A percentile compares a stretch with the other conserved stretches of the same genome.
Evolutionary conservation across 2,329 filamentous ascomycete genomes (phyloP).

Genomic region (Paecilomyces formosus): DNA sequence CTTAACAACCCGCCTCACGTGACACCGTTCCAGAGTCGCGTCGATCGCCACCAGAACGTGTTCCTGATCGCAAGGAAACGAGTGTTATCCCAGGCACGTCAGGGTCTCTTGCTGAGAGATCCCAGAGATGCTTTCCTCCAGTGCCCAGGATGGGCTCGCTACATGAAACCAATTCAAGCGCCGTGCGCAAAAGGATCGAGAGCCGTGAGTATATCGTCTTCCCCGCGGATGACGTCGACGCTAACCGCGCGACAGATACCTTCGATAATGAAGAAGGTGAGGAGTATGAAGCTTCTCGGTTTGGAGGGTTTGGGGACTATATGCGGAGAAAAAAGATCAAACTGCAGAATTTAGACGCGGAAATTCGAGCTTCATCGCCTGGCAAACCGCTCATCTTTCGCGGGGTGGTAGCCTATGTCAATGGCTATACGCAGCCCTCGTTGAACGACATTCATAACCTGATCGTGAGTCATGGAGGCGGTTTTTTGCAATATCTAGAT

Average conservation of each 20-base stretch:
- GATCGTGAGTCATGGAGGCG: slow-evolving; percentile 88
- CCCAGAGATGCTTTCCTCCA: not conserved
- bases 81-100: not conserved
- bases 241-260: slow-evolving; percentile 41
- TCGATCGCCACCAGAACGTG: not conserved
- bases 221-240: not conserved
- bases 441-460: slow-evolving; percentile 80
- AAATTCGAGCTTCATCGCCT: slow-evolving; percentile 61
- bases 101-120: not conserved
- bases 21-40: not conserved
- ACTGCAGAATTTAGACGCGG: slow-evolving; percentile 84
- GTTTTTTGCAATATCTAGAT: slow-evolving; percentile 90
- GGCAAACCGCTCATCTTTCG: slow-evolving; percentile 82
- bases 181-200: slow-evolving; percentile 57
- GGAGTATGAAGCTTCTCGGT: slow-evolving; percentile 80
- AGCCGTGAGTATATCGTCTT: slow-evolving; percentile 35
- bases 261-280: slow-evolving; percentile 81
- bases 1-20: not conserved
- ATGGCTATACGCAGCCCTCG: slow-evolving; percentile 92
- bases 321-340: slow-evolving; percentile 96
- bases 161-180: slow-evolving; percentile 51
- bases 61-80: not conserved
- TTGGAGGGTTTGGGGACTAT: slow-evolving; percentile 86
- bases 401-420: slow-evolving; percentile 83
- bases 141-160: slow-evolving; percentile 52